Percentiles rank a stretch among this genome's conserved stretches.
Conservation (phyloP, 2,329 filamentous ascomycete genomes). For the Fusarium austroafricanum region DNA sequence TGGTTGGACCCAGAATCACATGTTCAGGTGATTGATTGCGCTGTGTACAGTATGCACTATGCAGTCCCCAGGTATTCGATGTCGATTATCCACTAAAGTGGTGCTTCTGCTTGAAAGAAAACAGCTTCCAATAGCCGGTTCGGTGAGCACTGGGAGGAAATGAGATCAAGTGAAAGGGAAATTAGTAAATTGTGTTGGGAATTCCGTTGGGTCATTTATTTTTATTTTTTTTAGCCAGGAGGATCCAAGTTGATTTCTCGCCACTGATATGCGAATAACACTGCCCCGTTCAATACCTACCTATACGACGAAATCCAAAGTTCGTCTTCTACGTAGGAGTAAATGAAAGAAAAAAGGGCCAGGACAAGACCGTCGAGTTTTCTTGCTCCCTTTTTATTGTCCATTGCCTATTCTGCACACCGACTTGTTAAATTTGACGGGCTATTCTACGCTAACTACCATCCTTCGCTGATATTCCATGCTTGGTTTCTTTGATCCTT, state of each 20-base stretch:
- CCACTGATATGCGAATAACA: slow-evolving; percentile 22
- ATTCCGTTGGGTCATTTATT: slow-evolving; percentile 23
- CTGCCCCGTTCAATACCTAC: slow-evolving; percentile 13
- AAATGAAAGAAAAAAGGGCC: background rate
- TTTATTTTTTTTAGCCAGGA: background rate
- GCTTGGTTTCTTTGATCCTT: background rate
- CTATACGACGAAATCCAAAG: background rate
- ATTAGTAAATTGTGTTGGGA: slow-evolving; percentile 29
- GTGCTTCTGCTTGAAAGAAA: slow-evolving; percentile 17
- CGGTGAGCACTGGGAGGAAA: slow-evolving; percentile 1
- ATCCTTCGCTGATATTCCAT: background rate
- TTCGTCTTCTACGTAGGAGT: background rate
- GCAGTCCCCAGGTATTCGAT: background rate
- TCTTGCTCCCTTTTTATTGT: slow-evolving; percentile 19
- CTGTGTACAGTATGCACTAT: background rate
- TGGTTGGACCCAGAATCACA: slow-evolving; percentile 26
- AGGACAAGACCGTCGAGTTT: background rate
- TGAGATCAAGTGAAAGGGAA: slow-evolving; percentile 9
- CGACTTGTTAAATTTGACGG: slow-evolving; percentile 22
- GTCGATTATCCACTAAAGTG: slow-evolving; percentile 21
- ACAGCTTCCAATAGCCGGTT: background rate
- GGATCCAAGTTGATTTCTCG: slow-evolving; percentile 1
- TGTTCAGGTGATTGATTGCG: slow-evolving; percentile 5
- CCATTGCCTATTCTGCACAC: slow-evolving; percentile 28
- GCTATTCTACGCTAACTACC: slow-evolving; percentile 7